Evolutionary conservation across 2,329 filamentous ascomycete species (phyloP).

Genomic region (Byssochlamys sp.): DNA sequence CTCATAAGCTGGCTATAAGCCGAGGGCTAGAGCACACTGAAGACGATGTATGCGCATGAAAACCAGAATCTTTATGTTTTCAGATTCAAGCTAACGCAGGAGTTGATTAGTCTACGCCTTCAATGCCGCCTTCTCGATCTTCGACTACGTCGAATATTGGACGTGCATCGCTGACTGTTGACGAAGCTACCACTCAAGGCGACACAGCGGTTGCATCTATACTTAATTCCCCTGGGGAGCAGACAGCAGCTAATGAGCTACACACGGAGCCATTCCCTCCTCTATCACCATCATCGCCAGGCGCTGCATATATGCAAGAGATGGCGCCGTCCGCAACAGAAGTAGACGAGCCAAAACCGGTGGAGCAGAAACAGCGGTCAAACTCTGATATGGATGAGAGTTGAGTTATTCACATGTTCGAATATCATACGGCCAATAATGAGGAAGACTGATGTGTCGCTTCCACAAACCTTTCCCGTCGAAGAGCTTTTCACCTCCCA

Average conservation of each 20-base stretch:
- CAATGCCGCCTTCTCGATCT: neutral
- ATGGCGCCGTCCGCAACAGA: neutral
- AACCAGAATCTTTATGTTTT: neutral
- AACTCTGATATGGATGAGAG: neutral
- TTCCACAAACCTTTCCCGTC: neutral
- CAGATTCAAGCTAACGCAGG: constrained; percentile 6
- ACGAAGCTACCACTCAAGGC: neutral
- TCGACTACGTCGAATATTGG: neutral
- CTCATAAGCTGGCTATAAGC: constrained; percentile 45
- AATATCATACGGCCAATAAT: neutral
- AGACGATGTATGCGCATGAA: constrained; percentile 18
- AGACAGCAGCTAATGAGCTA: constrained; percentile 9
- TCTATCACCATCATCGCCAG: constrained; percentile 15
- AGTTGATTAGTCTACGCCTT: constrained; percentile 1
- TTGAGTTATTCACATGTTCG: neutral
- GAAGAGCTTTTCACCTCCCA: neutral
- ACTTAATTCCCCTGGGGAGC: constrained; percentile 6
- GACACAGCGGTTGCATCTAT: neutral
- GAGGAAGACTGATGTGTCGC: neutral
- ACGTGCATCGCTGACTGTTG: neutral
- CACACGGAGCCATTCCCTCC: constrained; percentile 26
- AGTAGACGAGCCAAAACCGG: neutral
- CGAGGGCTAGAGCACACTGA: constrained; percentile 37
- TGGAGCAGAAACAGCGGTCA: neutral
- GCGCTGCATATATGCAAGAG: constrained; percentile 1